Conservation (phyloP, 768 basidiomycete genomes). For the Leucosporidium scottii region DNA sequence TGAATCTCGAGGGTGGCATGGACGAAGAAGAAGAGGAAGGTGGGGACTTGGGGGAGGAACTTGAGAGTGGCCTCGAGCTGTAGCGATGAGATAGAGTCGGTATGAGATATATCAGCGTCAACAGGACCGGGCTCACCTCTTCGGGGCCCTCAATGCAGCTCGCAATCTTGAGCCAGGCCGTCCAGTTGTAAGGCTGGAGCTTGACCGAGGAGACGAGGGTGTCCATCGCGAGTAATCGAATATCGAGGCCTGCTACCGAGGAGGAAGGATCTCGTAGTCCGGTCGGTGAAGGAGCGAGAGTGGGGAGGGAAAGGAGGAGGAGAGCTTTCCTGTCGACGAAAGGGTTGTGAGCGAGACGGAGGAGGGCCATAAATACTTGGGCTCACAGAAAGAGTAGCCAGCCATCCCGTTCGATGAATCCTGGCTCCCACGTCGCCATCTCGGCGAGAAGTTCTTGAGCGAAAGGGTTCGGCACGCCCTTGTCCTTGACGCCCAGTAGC, state of each 20-base stretch:
- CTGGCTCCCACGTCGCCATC: conserved; percentile 47
- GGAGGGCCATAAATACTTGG: conserved; percentile 2
- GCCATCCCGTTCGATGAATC: conserved; percentile 53
- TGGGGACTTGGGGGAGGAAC: conserved; percentile 51
- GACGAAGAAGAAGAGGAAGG: conserved; percentile 70
- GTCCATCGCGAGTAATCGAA: conserved; percentile 81
- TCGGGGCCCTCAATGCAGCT: conserved; percentile 54
- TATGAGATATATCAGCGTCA: no score
- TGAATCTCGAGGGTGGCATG: conserved; percentile 84
- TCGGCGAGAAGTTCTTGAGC: conserved; percentile 56
- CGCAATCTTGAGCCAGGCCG: conserved; percentile 69
- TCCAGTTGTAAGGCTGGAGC: conserved; percentile 88
- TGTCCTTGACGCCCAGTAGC: conserved; percentile 67
- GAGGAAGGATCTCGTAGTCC: neutral
- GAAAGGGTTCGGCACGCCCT: conserved; percentile 60
- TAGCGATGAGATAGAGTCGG: neutral
- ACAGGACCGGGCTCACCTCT: conserved; percentile 60
- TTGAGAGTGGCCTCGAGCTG: conserved; percentile 46
- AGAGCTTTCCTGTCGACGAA: conserved; percentile 60
- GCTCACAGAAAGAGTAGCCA: conserved; percentile 79
- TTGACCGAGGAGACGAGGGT: conserved; percentile 65
- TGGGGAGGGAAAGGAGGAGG: conserved; percentile 49
- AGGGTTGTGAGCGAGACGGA: conserved; percentile 1
- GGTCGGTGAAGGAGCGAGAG: conserved; percentile 6
- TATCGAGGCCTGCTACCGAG: conserved; percentile 54